Base-by-base conservation (phyloP, 768 basidiomycete species). In the Pulveroboletus sp. region DNA sequence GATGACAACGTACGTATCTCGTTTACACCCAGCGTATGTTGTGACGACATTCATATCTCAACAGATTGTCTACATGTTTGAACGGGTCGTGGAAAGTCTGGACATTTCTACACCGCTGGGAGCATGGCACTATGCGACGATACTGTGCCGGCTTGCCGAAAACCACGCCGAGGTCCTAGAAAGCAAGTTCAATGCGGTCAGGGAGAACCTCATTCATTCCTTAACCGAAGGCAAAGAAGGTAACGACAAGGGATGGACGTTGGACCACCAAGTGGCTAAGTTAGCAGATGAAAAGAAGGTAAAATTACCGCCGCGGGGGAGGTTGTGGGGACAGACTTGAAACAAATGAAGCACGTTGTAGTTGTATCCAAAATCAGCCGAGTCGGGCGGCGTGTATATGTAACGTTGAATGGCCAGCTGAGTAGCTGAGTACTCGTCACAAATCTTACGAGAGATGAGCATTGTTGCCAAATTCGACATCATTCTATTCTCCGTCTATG, bases 51-150 rank as follows among this genome's bases (percentile, higher is more conserved):
- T 37, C 6, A 13, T 14, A 2, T 1, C 21, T 34, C 0, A 24
- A 17, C 9, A 51, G 49, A 51, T 43, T 5, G 49, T 53, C 1
- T 43, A 43, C 25, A 21, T 47, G 6, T 52, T 46, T 9, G 50
- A 53, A 6, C 40, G 45, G 6, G 19, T 52, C 1, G 50, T 46
- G 5, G 44, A 54, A 20, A 35, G 9, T 21, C 2, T 47, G n/a
- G 44, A 52, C 9, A 43, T 53, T 1, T 53, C 50, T 6, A 52
- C 45, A 21, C 44, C 45, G 0, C 4, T 47, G 13, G 50, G 50
- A 24, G 50, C 52, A n/a, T 52, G 50, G 50, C 45, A 52, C 37
- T 47, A 52, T 7, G 45, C 50, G 0, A 47, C 50, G 2, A 47
- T 54, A 39, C 50, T 47, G 17, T 43, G 51, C 36, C 37, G 53